A percentile compares a stretch with the other conserved stretches of the same genome.
These are phyloP conservation scores for Mortierella alpina DNA, from an alignment of 192 early-diverging fungal genomes.

Conservation along the genomic window DNA sequence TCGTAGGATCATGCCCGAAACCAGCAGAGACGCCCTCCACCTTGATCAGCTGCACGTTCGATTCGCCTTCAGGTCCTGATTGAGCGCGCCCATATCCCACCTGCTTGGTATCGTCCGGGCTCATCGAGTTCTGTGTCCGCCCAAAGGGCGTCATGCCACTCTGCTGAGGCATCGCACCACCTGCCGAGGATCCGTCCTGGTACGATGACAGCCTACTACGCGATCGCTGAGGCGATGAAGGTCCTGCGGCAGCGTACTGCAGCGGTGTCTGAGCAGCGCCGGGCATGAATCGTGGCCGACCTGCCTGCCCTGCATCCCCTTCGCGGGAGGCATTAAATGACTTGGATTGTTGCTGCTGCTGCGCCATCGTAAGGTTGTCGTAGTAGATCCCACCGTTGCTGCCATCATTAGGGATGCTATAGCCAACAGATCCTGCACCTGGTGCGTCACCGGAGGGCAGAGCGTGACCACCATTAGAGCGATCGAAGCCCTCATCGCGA, in stretches of 20 bases:
- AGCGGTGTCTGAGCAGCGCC: slow-evolving; percentile 15
- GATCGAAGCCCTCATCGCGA: slow-evolving; percentile 20
- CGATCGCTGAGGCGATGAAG: slow-evolving; percentile 27
- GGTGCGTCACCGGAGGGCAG: slow-evolving; percentile 14
- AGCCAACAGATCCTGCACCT: slow-evolving; percentile 7
- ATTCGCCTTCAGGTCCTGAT: slow-evolving; percentile 18
- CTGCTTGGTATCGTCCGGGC: slow-evolving; percentile 34
- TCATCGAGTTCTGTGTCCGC: slow-evolving; percentile 16
- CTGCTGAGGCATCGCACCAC: slow-evolving; percentile 21
- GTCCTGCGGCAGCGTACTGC: slow-evolving; percentile 16
- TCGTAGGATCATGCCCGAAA: slow-evolving; percentile 21
- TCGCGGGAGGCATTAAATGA: slow-evolving; percentile 16
- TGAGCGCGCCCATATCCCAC: slow-evolving; percentile 5
- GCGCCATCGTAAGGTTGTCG: slow-evolving; percentile 18
- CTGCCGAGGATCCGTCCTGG: slow-evolving; percentile 12
- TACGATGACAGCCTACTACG: slow-evolving; percentile 35
- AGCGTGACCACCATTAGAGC: slow-evolving; percentile 8
- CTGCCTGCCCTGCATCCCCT: slow-evolving; percentile 13
- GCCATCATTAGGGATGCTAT: slow-evolving; percentile 9
- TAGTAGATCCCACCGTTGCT: slow-evolving; percentile 20
- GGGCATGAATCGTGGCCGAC: slow-evolving; percentile 24
- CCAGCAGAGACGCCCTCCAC: slow-evolving; percentile 22
- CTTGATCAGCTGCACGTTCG: slow-evolving; percentile 33
- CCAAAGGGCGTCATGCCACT: slow-evolving; percentile 19
- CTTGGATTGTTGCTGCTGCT: slow-evolving; percentile 27